Conservation (phyloP, 768 basidiomycete genomes). For the Boletellus ananiceps region DNA sequence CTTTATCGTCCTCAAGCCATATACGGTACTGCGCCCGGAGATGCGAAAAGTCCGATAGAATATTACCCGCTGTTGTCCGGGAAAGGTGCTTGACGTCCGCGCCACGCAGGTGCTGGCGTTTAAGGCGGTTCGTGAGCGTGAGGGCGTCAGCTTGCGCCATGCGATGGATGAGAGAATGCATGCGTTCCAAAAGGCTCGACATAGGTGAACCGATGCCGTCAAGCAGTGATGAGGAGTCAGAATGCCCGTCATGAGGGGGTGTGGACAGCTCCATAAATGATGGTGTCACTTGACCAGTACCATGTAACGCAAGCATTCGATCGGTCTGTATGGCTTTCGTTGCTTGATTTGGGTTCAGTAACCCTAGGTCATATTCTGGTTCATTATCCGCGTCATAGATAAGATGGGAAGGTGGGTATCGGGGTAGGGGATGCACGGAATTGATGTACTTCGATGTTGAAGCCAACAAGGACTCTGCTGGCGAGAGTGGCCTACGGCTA, state of each 20-base stretch:
- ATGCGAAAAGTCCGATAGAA: conserved; percentile 63
- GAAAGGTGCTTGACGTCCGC: conserved; percentile 88
- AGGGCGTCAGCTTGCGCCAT: conserved; percentile 75
- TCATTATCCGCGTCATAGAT: conserved; percentile 46
- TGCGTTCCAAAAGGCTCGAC: conserved; percentile 57
- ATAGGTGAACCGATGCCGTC: conserved; percentile 49
- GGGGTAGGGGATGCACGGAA: conserved; percentile 20
- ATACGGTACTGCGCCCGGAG: conserved; percentile 73
- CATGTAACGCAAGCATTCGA: conserved; percentile 26
- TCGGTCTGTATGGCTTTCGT: conserved; percentile 73
- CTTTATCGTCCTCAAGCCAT: conserved; percentile 70
- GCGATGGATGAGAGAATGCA: conserved; percentile 57
- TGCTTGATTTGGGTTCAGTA: conserved; percentile 40
- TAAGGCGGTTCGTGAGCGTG: conserved; percentile 84
- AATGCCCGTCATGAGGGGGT: conserved; percentile 55
- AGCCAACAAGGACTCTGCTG: conserved; percentile 32
- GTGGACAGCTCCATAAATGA: conserved; percentile 34
- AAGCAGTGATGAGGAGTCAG: conserved; percentile 70
- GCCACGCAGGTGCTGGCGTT: conserved; percentile 81
- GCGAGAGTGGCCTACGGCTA: conserved; percentile 38
- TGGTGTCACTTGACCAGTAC: conserved; percentile 34
- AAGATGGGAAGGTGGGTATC: conserved; percentile 24
- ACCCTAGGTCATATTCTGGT: conserved; percentile 30
- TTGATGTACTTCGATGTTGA: conserved; percentile 26
- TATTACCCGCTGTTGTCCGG: conserved; percentile 67